Percentiles rank a stretch among this genome's conserved stretches.
Conservation (phyloP, 495 filamentous ascomycete genomes). For the Penicillium paxilli region DNA sequence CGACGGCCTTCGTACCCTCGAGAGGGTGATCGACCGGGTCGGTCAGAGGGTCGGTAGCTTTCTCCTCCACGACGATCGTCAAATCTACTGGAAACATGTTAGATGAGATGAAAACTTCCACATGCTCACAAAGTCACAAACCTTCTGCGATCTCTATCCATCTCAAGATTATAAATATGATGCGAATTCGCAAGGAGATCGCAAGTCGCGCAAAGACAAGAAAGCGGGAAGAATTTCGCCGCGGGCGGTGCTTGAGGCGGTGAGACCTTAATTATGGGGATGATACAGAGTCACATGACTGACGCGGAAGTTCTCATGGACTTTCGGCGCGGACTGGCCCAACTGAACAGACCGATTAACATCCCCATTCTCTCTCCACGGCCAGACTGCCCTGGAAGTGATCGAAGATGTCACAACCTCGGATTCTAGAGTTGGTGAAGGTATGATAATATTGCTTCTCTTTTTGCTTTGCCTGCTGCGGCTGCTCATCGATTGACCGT, state of each 20-base stretch:
- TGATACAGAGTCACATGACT: not conserved
- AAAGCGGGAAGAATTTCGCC: not conserved
- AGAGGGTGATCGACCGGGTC: constrained; percentile 35
- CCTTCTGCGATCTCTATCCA: constrained; percentile 57
- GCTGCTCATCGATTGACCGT: constrained; percentile 1
- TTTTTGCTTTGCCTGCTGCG: not conserved
- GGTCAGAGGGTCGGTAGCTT: constrained; percentile 51
- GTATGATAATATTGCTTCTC: constrained; percentile 37
- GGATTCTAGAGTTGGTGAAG: constrained; percentile 78
- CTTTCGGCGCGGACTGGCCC: too few relatives aligned
- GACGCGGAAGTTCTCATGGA: too few relatives aligned
- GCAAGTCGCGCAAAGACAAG: not conserved
- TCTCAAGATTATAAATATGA: constrained; percentile 16
- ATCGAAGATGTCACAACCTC: constrained; percentile 65
- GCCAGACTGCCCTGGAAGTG: not conserved
- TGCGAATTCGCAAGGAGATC: not conserved
- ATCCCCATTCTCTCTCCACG: not conserved
- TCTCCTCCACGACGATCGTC: constrained; percentile 55
- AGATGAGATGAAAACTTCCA: too few relatives aligned
- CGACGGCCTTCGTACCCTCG: constrained; percentile 40
- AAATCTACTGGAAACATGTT: constrained; percentile 31
- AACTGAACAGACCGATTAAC: not conserved
- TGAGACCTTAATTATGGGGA: not conserved
- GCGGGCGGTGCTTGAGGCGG: not conserved
- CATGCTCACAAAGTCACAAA: too few relatives aligned